Evolutionary conservation across 306 rosid species (phyloP), one percentile per base, ranked within the genome.

Genomic region (Fagus sylvatica): DNA sequence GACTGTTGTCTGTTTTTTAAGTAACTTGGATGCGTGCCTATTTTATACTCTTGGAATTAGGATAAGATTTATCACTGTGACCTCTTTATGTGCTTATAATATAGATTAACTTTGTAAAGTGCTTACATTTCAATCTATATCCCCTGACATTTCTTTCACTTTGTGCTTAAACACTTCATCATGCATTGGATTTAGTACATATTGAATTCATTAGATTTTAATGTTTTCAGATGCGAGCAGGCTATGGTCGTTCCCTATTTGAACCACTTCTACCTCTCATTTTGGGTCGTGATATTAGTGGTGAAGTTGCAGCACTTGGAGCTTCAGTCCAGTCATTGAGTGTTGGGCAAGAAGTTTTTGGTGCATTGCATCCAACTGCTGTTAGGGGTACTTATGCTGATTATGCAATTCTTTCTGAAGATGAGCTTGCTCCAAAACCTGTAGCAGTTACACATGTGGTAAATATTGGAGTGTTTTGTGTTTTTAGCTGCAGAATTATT

Each of bases 311-410:
- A 64, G 97, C 96, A 13, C 71, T 91, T 39, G 98, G 99, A 39
- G 72, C 84, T 78, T 82, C 93, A 0, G 98, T 93, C 49, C 76
- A 66, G 60, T 82, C 89, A 28, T 74, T 93, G 70, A 79, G 72
- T 59, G 86, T 90, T 8, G 98, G 99, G 2, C 87, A 93, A 78
- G 85, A 90, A 75, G 99, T 95, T 80, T 95, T 95, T 75, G 99
- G 99, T 82, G 99, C 99, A 10, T 83, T 95, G 91, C 99, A 93
- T 90, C 98, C 99, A 11, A 95, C 99, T 79, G 98, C 99, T 7
- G 64, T 91, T 16, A 89, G 99, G 86, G 99, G 99, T 75, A 95
- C 99, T 82, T 95, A 95, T 75, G 33, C 96, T 60, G 99, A 95
- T 61, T 93, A 91, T 87, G 97, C 98, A 12, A 81, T 95, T 86